Base-by-base conservation (phyloP, 495 filamentous ascomycete species). In the Hyaloscypha hepaticicola region DNA sequence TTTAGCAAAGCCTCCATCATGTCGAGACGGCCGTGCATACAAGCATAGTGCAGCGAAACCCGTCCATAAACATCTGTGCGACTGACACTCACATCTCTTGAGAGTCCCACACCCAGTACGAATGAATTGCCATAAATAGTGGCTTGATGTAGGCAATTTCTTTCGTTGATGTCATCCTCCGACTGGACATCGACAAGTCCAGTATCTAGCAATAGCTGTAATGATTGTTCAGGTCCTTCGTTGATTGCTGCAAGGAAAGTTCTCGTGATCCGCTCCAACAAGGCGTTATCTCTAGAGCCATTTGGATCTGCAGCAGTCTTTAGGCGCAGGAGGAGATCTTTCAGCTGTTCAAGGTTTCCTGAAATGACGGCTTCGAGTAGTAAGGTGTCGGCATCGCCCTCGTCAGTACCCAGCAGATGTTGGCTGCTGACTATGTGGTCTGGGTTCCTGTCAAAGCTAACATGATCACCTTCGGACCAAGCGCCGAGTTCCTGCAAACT, bases 111-210 rank as follows among this genome's bases (percentile, higher is more conserved):
- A 45, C 85, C 77, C 59, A 98, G 79, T 49, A 97, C 88, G 66
- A 89, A 87, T 5, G 82, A 73, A 66, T 90, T 90, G 7, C 92
- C 93, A 58, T 93, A 94, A 19, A 97, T 96, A 9, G 93, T 87
- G 5, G 95, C 92, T 76, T 98, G 93, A 66, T 99, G 95, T 45
- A 99, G 81, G 72, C 93, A 96, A 72, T 97, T 98, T 34, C 95
- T 83, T 72, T 97, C 93, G 72, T 98, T 99, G 71, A 99, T 97
- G 70, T 98, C 93, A 72, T 99, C 96, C 68, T 94, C 90, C 0
- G 89, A 90, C 64, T 90, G 89, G 11, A 97, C 81, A 73, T 97
- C 88, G 49, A 99, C 90, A 56, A 96, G 73, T 0, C 87, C 85
- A 11, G 93, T 95, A 55, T 89, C 85, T 19, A 97, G 78, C 24